A percentile compares a stretch with the other conserved stretches of the same genome.
Evolutionary conservation across 2,329 filamentous ascomycete genomes (phyloP).

Genomic region (Zalaria sp.): DNA sequence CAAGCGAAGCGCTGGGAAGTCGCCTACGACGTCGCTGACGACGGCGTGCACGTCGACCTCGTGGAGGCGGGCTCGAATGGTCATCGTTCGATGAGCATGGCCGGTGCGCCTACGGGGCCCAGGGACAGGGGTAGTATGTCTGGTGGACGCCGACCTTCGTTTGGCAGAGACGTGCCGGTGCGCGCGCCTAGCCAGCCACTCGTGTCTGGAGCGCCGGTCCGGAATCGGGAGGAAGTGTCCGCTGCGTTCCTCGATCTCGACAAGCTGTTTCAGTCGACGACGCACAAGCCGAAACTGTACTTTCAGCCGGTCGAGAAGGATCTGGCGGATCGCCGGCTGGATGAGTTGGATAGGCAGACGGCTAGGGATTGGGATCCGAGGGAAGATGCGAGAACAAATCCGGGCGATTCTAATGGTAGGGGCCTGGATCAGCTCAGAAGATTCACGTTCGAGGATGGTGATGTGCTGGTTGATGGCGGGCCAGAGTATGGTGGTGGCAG

Average conservation of each 20-base stretch:
- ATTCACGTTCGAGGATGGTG: slow-evolving; percentile 29
- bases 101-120: slow-evolving; percentile 18
- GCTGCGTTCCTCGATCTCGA: slow-evolving; percentile 40
- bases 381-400: slow-evolving; percentile 13
- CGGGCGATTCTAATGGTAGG: slow-evolving; percentile 9
- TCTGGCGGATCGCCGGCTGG: slow-evolving; percentile 50
- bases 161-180: not conserved
- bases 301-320: slow-evolving; percentile 51
- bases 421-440: slow-evolving; percentile 22
- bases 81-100: slow-evolving; percentile 1
- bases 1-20: slow-evolving; percentile 54
- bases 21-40: slow-evolving; percentile 14
- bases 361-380: slow-evolving; percentile 24
- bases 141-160: slow-evolving; percentile 5
- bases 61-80: slow-evolving; percentile 15
- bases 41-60: slow-evolving; percentile 16
- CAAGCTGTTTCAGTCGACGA: slow-evolving; percentile 45
- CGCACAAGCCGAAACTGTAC: slow-evolving; percentile 50
- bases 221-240: slow-evolving; percentile 4
- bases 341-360: slow-evolving; percentile 37
- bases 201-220: not conserved
- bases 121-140: slow-evolving; percentile 6
- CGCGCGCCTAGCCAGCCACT: not conserved
- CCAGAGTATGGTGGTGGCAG: slow-evolving; percentile 16
- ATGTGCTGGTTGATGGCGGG: slow-evolving; percentile 27